phyloP scores from a whole-genome alignment of 2,329 filamentous ascomycete genomes.

The Diatrype stigma region DNA sequence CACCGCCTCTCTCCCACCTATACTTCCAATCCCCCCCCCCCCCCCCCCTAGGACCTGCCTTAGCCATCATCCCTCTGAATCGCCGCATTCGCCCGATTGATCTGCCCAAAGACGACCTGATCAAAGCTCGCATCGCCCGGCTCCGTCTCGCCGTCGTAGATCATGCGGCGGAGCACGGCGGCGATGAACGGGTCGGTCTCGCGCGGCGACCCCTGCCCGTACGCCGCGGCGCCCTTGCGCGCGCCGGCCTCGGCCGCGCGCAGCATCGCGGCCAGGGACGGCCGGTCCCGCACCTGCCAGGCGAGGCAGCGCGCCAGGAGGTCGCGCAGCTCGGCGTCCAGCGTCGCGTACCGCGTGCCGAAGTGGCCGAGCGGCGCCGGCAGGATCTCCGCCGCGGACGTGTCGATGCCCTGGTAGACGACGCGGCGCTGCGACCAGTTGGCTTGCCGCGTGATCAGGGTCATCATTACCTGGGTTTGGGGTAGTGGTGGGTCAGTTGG shows the following conservation, averaged over 20 bases:
- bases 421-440: background rate
- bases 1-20: too few species aligned
- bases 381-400: slow-evolving; percentile 8
- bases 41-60: too few species aligned
- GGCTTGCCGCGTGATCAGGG: slow-evolving; percentile 5
- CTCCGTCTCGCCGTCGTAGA: slow-evolving; percentile 5
- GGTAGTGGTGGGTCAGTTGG: too few species aligned
- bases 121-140: background rate
- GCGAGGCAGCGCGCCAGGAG: slow-evolving; percentile 7
- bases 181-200: slow-evolving; percentile 6
- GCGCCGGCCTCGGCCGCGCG: slow-evolving; percentile 3
- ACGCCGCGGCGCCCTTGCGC: slow-evolving; percentile 1
- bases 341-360: slow-evolving; percentile 3
- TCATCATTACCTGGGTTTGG: slow-evolving; percentile 4
- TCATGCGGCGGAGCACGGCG: background rate
- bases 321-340: slow-evolving; percentile 8
- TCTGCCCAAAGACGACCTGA: background rate
- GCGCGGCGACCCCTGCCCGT: background rate
- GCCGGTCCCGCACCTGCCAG: background rate
- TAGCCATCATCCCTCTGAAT: background rate
- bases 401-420: slow-evolving; percentile 3
- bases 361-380: slow-evolving; percentile 3
- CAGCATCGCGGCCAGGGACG: slow-evolving; percentile 4
- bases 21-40: too few species aligned
- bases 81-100: background rate